Percentiles rank a stretch among this genome's conserved stretches.
Conservation (phyloP, 169 alveolate genomes). For the Plasmodium gallinaceum region DNA sequence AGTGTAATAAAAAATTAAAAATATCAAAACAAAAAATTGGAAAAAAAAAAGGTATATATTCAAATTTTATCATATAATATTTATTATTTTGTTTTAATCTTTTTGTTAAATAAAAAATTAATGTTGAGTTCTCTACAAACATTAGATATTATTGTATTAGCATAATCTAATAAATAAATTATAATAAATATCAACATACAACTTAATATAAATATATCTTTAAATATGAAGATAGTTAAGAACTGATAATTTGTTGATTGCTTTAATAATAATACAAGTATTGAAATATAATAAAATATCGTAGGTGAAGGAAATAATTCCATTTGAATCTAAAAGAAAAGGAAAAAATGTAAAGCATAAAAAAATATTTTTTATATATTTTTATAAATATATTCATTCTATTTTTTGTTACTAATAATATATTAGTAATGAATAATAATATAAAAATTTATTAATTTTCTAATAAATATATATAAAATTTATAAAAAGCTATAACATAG, state of each 20-base stretch:
- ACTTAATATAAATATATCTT: slow-evolving; percentile 33
- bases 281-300: slow-evolving; percentile 33
- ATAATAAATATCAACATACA: slow-evolving; percentile 32
- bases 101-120: slow-evolving; percentile 42
- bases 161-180: slow-evolving; percentile 55
- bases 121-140: slow-evolving; percentile 64
- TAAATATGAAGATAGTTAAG: slow-evolving; percentile 23
- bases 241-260: slow-evolving; percentile 19
- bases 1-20: slow-evolving; percentile 12
- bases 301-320: slow-evolving; percentile 35
- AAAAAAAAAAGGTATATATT: slow-evolving; percentile 1
- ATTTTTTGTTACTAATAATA: too few species aligned
- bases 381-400: background rate
- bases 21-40: slow-evolving; percentile 17
- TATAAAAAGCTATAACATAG: background rate
- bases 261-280: slow-evolving; percentile 25
- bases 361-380: background rate
- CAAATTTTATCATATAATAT: background rate
- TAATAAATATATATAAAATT: background rate
- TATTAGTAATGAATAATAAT: too few species aligned
- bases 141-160: slow-evolving; percentile 42
- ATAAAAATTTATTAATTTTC: too few species aligned
- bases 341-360: background rate
- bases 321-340: slow-evolving; percentile 57
- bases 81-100: slow-evolving; percentile 15